phyloP scores from a whole-genome alignment of 2,329 filamentous ascomycete genomes.

The Botrytis tulipae region DNA sequence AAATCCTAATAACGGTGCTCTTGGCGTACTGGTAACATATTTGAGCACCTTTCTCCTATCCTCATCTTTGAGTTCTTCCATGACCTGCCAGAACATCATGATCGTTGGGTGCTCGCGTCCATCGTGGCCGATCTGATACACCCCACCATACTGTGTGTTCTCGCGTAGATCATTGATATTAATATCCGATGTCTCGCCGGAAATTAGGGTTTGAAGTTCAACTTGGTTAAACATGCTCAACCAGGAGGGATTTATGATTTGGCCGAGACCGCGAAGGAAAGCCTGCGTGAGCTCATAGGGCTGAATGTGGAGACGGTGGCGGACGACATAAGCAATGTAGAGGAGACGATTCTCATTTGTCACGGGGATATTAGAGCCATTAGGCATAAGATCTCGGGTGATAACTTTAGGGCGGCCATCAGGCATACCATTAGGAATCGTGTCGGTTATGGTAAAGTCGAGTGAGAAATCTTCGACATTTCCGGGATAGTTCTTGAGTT shows the following conservation, averaged over 20 bases:
- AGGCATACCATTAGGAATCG: constrained; percentile 44
- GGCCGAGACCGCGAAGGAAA: constrained; percentile 80
- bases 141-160: constrained; percentile 83
- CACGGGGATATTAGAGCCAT: constrained; percentile 74
- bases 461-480: constrained; percentile 78
- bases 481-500: constrained; percentile 81
- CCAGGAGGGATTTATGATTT: constrained; percentile 90
- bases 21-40: constrained; percentile 90
- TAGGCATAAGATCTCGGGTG: constrained; percentile 72
- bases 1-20: constrained; percentile 88
- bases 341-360: constrained; percentile 89
- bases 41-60: constrained; percentile 86
- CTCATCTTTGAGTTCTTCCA: constrained; percentile 70
- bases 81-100: constrained; percentile 85
- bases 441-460: constrained; percentile 89
- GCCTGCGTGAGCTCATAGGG: constrained; percentile 78
- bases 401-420: constrained; percentile 56
- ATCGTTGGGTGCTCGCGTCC: constrained; percentile 81
- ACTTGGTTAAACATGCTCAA: constrained; percentile 98
- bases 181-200: constrained; percentile 81
- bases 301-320: constrained; percentile 80
- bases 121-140: constrained; percentile 89
- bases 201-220: constrained; percentile 89
- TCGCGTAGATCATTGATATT: constrained; percentile 80
- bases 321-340: constrained; percentile 91